A percentile compares a stretch with the other conserved stretches of the same genome.
Conservation (phyloP, 441 rosid genomes). For the Bruguiera hainesii region DNA sequence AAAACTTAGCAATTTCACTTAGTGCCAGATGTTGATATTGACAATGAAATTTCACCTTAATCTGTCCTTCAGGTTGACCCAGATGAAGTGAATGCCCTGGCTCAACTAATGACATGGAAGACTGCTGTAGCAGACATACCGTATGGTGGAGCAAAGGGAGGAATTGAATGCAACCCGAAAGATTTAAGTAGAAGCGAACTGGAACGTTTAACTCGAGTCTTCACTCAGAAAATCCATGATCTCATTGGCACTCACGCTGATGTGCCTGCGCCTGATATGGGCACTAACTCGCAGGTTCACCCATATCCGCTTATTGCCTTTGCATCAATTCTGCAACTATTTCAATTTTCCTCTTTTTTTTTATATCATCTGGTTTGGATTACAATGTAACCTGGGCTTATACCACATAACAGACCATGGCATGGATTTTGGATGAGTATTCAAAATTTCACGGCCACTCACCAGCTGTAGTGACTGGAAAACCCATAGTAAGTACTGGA, state of each 20-base stretch:
- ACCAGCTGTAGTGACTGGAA: slow-evolving; percentile 95
- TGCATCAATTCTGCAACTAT: neutral
- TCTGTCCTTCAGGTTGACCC: slow-evolving; percentile 67
- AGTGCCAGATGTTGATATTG: neutral
- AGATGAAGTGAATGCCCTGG: slow-evolving; percentile 96
- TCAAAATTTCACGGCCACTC: slow-evolving; percentile 97
- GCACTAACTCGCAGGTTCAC: slow-evolving; percentile 82
- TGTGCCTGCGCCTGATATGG: slow-evolving; percentile 99
- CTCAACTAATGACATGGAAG: slow-evolving; percentile 99
- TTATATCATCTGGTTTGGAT: neutral
- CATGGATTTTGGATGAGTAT: slow-evolving; percentile 98
- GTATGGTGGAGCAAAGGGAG: slow-evolving; percentile 98
- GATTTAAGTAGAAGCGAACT: slow-evolving; percentile 69
- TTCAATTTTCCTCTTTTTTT: neutral
- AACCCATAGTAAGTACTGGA: slow-evolving; percentile 67
- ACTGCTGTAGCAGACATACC: slow-evolving; percentile 96
- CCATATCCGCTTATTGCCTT: neutral
- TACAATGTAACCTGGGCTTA: neutral
- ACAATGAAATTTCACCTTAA: neutral
- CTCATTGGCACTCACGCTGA: slow-evolving; percentile 88
- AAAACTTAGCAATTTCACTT: too few species aligned
- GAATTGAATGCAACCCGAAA: slow-evolving; percentile 87
- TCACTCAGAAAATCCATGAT: slow-evolving; percentile 98
- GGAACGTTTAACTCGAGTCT: slow-evolving; percentile 94
- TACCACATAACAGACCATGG: slow-evolving; percentile 63